Evolutionary conservation across 495 filamentous ascomycete species (phyloP), one percentile per base, ranked within the genome.

Genomic region (Lepraria neglecta): DNA sequence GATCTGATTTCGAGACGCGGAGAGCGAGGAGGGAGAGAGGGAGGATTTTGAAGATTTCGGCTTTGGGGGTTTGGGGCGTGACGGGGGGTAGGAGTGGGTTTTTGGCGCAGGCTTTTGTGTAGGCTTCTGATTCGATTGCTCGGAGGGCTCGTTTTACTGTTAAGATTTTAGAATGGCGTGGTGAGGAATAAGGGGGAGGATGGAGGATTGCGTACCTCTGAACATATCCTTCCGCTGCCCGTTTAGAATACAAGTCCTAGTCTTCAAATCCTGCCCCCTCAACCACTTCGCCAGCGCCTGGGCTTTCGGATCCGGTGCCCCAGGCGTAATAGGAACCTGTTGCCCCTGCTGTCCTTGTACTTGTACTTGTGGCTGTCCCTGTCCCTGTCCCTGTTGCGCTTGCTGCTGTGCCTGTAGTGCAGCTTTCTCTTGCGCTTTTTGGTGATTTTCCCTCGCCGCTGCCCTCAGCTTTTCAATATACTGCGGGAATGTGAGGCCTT

Each of bases 181-280:
- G 24, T 28, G 46, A n/a, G 42, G 14, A 50, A 11, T 24, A 24
- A 53, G 11, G 10, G 54, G 42, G 14, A 50, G n/a, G n/a, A 12
- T 10, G 51, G 31, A 3, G 53, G 19, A 27, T 14, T 45, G 50
- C 64, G 38, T 67, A 96, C 92, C 88, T 81, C 87, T 89, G 76
- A 99, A 97, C 85, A 99, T 91, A 64, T 99, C 92, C 76, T 96
- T 97, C 61, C 95, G 81, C 77, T 97, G 92, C 64, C 94, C 95
- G 67, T 97, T 91, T 65, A 96, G 79, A 61, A 99, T 95, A 75
- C 87, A 91, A 31, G 94, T 96, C 65, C 95, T 81, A 47, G 84
- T 78, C 81, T 99, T 99, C 64, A 99, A 77, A 65, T 90, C 80
- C 75, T 97, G 92, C 56, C 81, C 75, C 64, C 85, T 82, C 56